Evolutionary conservation across 345 rosid genomes (phyloP), one percentile per base, ranked within the genome.

Genomic region (Clarkia xantiana): DNA sequence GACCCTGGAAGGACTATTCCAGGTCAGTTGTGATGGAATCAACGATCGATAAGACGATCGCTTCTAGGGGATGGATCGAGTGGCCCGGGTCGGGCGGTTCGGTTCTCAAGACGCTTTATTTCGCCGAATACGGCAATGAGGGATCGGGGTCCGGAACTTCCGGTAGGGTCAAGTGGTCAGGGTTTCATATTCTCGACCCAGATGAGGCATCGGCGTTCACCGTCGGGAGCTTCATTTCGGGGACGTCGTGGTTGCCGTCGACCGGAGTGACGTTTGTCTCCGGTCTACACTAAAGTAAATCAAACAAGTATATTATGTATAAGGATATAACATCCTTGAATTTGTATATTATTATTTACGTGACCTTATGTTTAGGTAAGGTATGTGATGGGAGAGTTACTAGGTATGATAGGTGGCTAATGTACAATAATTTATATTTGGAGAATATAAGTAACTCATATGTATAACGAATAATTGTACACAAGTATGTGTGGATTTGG

Each of bases 1-100:
- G 97, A 60, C 88, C 97, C 17, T 88, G 97, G 97, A 79, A 67
- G 42, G 19, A 42, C 41, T 81, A 79, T 60, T 81, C 97, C 13
- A 81, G 91, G 54, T 53, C 86, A 5, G 61, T 88, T 9, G 70
- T 88, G 46, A 79, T 88, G 81, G 64, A 81, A 54, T 67, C 94
- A 4, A 62, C 44, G n/a, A 74, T 88, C 0, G 94, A 74, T 2
- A 75, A 66, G 1, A 57, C 46, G 5, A 62, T 84, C 11, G 58
- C 75, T 0, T 43, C 77, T 3, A 73, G 54, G 38, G 97, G 93
- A 9, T 88, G 94, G 97, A 29, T 70, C 5, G 70, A 73, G 69
- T 88, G 94, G 97, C 82, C 83, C 1, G 79, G 74, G 25, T 48
- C 15, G 2, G 69, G 62, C 10, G 46, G 56, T 42, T 62, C 38